phyloP scores from a whole-genome alignment of 768 basidiomycete species.

The Termitomyces sp. region DNA sequence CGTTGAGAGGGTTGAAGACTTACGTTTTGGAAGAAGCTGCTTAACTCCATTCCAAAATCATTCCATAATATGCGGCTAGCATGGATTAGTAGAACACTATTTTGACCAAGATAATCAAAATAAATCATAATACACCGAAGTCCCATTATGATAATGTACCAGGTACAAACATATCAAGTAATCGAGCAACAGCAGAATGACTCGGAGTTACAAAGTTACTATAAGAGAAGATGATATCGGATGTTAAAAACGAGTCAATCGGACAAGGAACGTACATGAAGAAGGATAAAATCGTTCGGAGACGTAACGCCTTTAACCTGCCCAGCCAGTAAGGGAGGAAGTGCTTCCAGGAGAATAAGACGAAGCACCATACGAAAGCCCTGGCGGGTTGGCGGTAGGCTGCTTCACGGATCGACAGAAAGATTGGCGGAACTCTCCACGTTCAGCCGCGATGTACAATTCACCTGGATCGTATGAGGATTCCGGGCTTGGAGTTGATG shows the following conservation, averaged over 20 bases:
- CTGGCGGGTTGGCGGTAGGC: constrained; percentile 3
- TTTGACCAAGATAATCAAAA: neutral
- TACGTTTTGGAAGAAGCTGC: neutral
- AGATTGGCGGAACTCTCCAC: constrained; percentile 7
- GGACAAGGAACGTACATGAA: neutral
- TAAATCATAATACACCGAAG: neutral
- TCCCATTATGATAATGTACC: neutral
- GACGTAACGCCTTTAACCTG: constrained; percentile 28
- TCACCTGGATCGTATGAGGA: constrained; percentile 14
- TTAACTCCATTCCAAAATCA: neutral
- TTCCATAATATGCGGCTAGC: neutral
- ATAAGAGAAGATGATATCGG: neutral
- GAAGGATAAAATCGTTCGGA: neutral
- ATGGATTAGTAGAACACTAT: neutral
- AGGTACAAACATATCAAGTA: neutral
- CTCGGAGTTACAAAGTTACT: neutral
- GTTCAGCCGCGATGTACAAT: constrained; percentile 8
- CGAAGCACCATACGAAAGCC: constrained; percentile 15
- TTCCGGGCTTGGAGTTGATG: constrained; percentile 12
- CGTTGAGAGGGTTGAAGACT: neutral
- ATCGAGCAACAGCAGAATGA: neutral
- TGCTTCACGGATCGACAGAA: constrained; percentile 8
- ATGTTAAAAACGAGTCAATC: neutral
- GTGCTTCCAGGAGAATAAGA: constrained; percentile 22
- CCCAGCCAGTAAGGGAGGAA: constrained; percentile 45